Evolutionary conservation across 1,139 yeast species (phyloP), one percentile per base, ranked within the genome.

Genomic region (Geotrichum phurueaensis): DNA sequence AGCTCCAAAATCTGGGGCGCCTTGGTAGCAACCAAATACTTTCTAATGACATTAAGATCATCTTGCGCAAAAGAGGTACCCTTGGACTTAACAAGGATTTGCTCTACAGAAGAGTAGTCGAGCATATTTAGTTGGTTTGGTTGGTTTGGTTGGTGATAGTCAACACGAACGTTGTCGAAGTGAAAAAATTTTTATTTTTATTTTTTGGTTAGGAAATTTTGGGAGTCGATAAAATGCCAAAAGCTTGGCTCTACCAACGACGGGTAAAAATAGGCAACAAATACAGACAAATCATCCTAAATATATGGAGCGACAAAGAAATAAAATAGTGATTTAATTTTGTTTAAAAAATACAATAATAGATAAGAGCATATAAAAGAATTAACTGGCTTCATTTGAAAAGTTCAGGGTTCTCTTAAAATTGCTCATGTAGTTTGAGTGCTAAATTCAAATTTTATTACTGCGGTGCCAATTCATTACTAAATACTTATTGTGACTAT

Each of bases 21-120:
- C 53, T 63, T 64, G 18, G 63, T 63, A 39, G 58, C 61, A 25
- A 64, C 63, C 47, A 64, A 31, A 15, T 62, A 62, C 53, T 61
- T 61, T 53, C 64, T 56, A 25, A 63, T 51, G n/a, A 33, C n/a
- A 10, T 60, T 58, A 1, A 64, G 58, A 31, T 61, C 58, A 9
- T 61, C 60, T 22, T 54, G 54, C 15, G 62, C 29, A 22, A 60
- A 47, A 5, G 55, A 52, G 5, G 15, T 9, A 12, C 31, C 57
- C 10, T 45, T 31, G 18, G 54, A 54, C 50, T 39, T 39, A 13
- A 10, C 10, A n/a, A 39, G 20, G 20, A 39, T 39, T 39, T 39
- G 22, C 47, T 39, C 47, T 39, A 39, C 20, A 39, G 47, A 39
- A 39, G 47, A 39, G 47, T 39, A 39, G 9, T 39, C 47, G 22